Conservation (phyloP, 352 stramenopile genomes). For the Plasmopara viticola region DNA sequence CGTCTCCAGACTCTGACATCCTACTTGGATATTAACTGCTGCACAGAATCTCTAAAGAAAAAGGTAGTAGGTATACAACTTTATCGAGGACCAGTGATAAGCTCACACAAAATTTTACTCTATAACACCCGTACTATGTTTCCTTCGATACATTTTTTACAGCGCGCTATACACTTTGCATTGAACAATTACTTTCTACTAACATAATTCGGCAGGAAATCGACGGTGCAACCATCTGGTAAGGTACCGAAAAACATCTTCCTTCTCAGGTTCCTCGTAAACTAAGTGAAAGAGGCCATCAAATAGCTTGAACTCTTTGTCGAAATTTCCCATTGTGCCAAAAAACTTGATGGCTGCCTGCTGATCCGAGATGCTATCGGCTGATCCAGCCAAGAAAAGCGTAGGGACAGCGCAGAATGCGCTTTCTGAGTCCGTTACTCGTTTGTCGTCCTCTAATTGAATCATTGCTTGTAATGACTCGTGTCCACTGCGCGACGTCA, state of each 20-base stretch:
- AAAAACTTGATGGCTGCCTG: conserved; percentile 39
- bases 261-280: conserved; percentile 49
- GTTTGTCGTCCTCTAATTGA: conserved; percentile 25
- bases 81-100: no score
- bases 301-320: conserved; percentile 62
- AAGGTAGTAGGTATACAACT: no score
- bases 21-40: no score
- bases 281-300: conserved; percentile 48
- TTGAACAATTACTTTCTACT: neutral
- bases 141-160: no score
- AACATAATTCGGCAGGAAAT: conserved; percentile 10
- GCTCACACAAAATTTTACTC: no score
- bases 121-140: no score
- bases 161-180: no score
- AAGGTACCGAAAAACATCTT: conserved; percentile 40
- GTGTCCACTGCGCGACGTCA: conserved; percentile 30
- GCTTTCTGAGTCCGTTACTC: conserved; percentile 17
- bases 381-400: conserved; percentile 38
- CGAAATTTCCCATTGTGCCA: conserved; percentile 32
- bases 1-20: no score
- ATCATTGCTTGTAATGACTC: conserved; percentile 34
- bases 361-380: conserved; percentile 40
- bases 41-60: no score
- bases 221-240: conserved; percentile 30
- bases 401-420: conserved; percentile 21